Conservation (phyloP, 2,329 filamentous ascomycete genomes). For the Cadophora sp. region DNA sequence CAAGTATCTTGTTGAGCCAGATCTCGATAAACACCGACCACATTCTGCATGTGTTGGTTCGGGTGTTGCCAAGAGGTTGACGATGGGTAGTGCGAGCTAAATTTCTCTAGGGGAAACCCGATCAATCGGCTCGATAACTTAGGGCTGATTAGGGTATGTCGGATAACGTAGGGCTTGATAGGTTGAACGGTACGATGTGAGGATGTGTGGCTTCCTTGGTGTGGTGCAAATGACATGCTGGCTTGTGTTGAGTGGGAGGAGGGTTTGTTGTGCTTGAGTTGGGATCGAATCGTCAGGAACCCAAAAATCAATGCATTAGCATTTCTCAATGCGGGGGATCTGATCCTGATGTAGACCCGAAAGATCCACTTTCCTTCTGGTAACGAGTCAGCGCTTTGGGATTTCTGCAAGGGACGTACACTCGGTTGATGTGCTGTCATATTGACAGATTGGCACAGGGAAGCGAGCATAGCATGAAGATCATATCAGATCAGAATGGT, state of each 20-base stretch:
- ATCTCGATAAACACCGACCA: neutral
- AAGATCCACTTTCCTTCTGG: neutral
- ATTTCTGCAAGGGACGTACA: slow-evolving; percentile 3
- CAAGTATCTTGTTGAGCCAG: neutral
- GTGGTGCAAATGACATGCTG: neutral
- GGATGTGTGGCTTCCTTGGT: neutral
- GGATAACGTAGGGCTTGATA: neutral
- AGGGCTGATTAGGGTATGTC: neutral
- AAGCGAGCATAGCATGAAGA: slow-evolving; percentile 5
- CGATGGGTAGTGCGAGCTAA: neutral
- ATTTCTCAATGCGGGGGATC: neutral
- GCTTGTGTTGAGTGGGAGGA: neutral
- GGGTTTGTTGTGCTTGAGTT: neutral
- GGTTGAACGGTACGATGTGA: neutral
- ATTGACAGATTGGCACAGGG: neutral
- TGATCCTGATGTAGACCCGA: neutral
- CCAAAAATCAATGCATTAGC: neutral
- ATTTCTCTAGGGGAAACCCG: neutral
- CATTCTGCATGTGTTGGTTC: neutral
- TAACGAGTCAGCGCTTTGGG: neutral
- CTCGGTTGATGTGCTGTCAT: neutral
- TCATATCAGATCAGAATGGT: neutral
- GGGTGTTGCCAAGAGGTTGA: neutral
- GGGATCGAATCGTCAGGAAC: neutral
- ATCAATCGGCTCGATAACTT: neutral